phyloP scores from a whole-genome alignment of 1,139 yeast genomes.

The Blastobotrys buckinghamii region DNA sequence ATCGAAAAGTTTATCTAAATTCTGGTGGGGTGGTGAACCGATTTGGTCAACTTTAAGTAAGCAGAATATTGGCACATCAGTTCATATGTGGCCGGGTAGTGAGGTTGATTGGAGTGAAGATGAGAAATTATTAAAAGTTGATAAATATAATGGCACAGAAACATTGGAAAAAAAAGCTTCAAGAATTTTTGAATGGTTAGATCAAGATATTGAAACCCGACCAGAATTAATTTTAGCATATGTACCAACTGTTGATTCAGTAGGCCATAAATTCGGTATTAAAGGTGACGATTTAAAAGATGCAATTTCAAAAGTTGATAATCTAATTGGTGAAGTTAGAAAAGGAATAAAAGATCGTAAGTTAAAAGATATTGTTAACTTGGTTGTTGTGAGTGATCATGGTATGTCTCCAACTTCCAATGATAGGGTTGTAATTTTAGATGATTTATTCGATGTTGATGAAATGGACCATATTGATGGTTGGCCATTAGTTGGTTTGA shows the following conservation, averaged over 20 bases:
- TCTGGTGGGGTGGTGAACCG: constrained; percentile 91
- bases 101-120: constrained; percentile 50
- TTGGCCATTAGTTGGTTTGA: constrained; percentile 82
- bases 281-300: constrained; percentile 49
- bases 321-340: constrained; percentile 47
- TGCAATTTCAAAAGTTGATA: constrained; percentile 61
- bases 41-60: constrained; percentile 70
- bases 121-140: constrained; percentile 46
- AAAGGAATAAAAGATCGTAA: constrained; percentile 49
- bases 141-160: constrained; percentile 61
- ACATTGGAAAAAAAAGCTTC: constrained; percentile 49
- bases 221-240: constrained; percentile 79
- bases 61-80: constrained; percentile 64
- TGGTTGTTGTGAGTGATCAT: constrained; percentile 80
- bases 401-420: constrained; percentile 90
- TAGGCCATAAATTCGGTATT: constrained; percentile 70
- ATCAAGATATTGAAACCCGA: constrained; percentile 41
- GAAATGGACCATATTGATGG: constrained; percentile 64
- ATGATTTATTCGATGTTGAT: constrained; percentile 54
- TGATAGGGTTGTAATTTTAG: constrained; percentile 55
- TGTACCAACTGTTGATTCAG: constrained; percentile 72
- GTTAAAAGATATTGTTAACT: constrained; percentile 58
- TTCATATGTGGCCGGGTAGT: constrained; percentile 98
- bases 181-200: constrained; percentile 63
- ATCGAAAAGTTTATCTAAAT: constrained; percentile 47